Percentiles rank a stretch among this genome's conserved stretches.
Evolutionary conservation across 129 eudicot species (phyloP).

Genomic region (Lactuca sativa): DNA sequence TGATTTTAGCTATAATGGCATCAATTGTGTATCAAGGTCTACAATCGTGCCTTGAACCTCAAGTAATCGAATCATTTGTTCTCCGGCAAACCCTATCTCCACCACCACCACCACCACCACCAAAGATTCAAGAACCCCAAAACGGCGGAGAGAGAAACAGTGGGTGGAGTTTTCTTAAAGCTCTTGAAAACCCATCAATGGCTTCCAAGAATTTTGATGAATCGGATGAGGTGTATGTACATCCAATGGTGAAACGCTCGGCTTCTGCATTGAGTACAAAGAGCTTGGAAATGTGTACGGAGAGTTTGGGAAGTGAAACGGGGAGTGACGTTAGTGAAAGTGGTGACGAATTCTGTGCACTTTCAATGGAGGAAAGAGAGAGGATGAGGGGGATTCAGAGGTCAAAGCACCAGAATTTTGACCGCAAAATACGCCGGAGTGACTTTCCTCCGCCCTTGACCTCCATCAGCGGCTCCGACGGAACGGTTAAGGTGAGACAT

Average conservation of each 20-base stretch:
- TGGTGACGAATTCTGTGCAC: conserved; percentile 38
- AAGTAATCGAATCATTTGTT: conserved; percentile 39
- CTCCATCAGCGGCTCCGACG: conserved; percentile 60
- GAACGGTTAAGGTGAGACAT: conserved; percentile 49
- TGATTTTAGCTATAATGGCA: conserved; percentile 38
- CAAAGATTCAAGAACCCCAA: conserved; percentile 9
- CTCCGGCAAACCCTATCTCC: conserved; percentile 23
- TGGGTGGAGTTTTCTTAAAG: conserved; percentile 55
- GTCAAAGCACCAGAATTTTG: conserved; percentile 25
- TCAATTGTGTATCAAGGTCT: conserved; percentile 47
- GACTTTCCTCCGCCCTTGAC: conserved; percentile 85
- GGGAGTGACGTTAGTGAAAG: conserved; percentile 50
- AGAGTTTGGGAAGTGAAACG: conserved; percentile 78
- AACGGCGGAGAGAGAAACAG: conserved; percentile 16
- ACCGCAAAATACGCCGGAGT: conserved; percentile 33
- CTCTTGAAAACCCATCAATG: conserved; percentile 42
- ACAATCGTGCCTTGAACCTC: conserved; percentile 49
- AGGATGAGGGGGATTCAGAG: conserved; percentile 16
- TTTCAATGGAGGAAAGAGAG: conserved; percentile 33
- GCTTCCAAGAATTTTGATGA: conserved; percentile 19
- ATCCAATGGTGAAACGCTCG: conserved; percentile 58
- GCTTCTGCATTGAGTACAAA: conserved; percentile 56
- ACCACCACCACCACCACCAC: background rate
- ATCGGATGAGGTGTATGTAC: conserved; percentile 49
- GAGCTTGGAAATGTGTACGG: conserved; percentile 94